A percentile compares a stretch with the other conserved stretches of the same genome.
Evolutionary conservation across 441 rosid species (phyloP).

Genomic region (Arabidopsis lyrata): DNA sequence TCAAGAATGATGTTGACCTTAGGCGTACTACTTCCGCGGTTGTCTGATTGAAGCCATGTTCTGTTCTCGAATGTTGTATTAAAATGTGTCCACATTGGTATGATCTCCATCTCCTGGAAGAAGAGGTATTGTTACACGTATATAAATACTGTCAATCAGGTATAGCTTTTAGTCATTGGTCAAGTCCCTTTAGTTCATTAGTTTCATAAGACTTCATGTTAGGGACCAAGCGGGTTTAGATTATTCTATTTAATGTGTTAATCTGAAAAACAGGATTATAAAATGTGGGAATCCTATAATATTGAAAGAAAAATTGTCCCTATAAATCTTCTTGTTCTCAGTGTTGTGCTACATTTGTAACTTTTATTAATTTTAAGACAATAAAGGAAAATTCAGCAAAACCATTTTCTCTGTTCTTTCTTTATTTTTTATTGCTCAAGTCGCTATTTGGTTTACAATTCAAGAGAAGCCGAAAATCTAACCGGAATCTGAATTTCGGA

Average conservation of each 20-base stretch:
- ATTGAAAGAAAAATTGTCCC: not conserved
- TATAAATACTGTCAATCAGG: conserved; percentile 46
- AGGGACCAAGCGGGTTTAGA: conserved; percentile 29
- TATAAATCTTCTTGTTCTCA: conserved; percentile 20
- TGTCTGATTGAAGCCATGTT: conserved; percentile 50
- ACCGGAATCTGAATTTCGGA: not conserved
- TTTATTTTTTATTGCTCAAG: not conserved
- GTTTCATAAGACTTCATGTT: conserved; percentile 30
- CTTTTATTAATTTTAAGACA: conserved; percentile 20
- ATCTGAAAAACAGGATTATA: conserved; percentile 27
- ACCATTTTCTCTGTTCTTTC: not conserved
- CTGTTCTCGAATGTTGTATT: conserved; percentile 24
- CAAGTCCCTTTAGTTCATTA: conserved; percentile 31
- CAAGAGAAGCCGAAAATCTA: not conserved
- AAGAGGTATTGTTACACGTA: conserved; percentile 46
- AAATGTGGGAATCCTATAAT: not conserved
- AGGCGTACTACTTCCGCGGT: conserved; percentile 91
- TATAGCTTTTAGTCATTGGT: conserved; percentile 43
- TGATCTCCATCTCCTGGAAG: conserved; percentile 39
- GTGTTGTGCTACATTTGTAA: conserved; percentile 28
- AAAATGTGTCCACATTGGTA: conserved; percentile 34
- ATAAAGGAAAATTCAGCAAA: conserved; percentile 18
- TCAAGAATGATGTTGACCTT: conserved; percentile 62
- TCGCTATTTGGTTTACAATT: not conserved
- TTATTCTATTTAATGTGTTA: conserved; percentile 35